Conservation (phyloP, 306 rosid genomes). For the Rubus idaeus region DNA sequence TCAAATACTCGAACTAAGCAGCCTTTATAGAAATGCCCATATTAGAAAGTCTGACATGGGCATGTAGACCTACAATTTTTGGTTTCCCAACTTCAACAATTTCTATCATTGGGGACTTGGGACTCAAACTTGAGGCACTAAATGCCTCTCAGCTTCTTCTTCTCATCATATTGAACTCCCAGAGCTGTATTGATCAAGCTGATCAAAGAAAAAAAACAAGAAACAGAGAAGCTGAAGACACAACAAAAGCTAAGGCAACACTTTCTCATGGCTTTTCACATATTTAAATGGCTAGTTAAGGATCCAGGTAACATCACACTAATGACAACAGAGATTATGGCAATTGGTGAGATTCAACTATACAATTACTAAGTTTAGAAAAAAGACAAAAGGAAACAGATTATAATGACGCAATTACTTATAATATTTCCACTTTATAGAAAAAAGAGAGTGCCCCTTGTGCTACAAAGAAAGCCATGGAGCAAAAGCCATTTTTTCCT, state of each 20-base stretch:
- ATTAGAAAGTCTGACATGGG: conserved; percentile 17
- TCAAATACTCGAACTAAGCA: conserved; percentile 24
- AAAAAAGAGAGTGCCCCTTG: not conserved
- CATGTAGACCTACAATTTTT: conserved; percentile 17
- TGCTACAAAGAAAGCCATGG: conserved; percentile 2
- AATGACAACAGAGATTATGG: conserved; percentile 6
- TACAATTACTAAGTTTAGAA: conserved; percentile 10
- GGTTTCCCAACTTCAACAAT: conserved; percentile 6
- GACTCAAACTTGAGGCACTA: not conserved
- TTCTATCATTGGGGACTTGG: not conserved
- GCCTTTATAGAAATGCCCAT: conserved; percentile 11
- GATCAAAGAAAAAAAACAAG: not conserved
- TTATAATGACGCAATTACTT: not conserved
- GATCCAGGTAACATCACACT: conserved; percentile 4
- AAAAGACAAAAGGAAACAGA: conserved; percentile 11
- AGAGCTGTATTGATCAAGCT: not conserved
- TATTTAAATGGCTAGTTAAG: not conserved
- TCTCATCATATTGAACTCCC: not conserved
- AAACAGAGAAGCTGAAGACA: conserved; percentile 1
- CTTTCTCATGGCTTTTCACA: conserved; percentile 3
- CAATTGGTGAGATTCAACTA: not conserved
- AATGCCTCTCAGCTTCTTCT: not conserved
- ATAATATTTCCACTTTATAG: not conserved
- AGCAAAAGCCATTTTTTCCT: conserved; percentile 14
- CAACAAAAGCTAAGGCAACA: not conserved